Evolutionary conservation across 352 stramenopile genomes (phyloP).

Genomic region (Halophytophthora polymorphica): DNA sequence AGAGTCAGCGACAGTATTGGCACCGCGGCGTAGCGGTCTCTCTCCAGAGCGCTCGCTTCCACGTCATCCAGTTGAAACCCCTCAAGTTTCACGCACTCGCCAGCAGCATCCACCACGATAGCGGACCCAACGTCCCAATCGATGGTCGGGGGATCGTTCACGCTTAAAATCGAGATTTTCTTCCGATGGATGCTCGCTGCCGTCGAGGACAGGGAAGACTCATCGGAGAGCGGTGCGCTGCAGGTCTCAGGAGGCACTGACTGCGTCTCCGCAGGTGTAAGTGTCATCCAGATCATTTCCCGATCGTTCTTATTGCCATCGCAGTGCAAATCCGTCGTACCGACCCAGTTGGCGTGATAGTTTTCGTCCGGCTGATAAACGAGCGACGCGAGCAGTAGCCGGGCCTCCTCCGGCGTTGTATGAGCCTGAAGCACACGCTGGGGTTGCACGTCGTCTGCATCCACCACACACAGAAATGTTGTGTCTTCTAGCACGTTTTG

Average conservation of each 20-base stretch:
- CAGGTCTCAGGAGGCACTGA: constrained; percentile 1
- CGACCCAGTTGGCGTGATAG: constrained; percentile 18
- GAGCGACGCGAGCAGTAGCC: constrained; percentile 25
- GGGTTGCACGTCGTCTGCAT: background rate
- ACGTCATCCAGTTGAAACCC: constrained; percentile 16
- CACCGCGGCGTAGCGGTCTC: constrained; percentile 2
- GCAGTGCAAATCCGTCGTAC: constrained; percentile 10
- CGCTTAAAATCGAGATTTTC: constrained; percentile 17
- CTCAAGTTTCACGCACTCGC: constrained; percentile 8
- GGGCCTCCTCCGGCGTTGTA: constrained; percentile 25
- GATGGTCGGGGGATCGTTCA: constrained; percentile 21
- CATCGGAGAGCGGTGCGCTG: background rate
- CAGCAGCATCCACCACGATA: constrained; percentile 4
- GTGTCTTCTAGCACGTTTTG: constrained; percentile 17
- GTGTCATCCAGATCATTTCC: constrained; percentile 19
- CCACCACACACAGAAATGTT: constrained; percentile 13
- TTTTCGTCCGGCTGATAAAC: constrained; percentile 19
- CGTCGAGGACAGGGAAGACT: background rate
- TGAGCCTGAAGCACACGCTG: constrained; percentile 11
- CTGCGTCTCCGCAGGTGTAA: constrained; percentile 2
- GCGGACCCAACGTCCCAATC: background rate
- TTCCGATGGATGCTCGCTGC: constrained; percentile 10
- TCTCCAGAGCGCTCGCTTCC: constrained; percentile 12
- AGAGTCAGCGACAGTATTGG: constrained; percentile 16
- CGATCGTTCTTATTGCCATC: constrained; percentile 1